phyloP scores from a whole-genome alignment of 1,284 basidiomycete genomes.

The Macrocystidia cucumis region DNA sequence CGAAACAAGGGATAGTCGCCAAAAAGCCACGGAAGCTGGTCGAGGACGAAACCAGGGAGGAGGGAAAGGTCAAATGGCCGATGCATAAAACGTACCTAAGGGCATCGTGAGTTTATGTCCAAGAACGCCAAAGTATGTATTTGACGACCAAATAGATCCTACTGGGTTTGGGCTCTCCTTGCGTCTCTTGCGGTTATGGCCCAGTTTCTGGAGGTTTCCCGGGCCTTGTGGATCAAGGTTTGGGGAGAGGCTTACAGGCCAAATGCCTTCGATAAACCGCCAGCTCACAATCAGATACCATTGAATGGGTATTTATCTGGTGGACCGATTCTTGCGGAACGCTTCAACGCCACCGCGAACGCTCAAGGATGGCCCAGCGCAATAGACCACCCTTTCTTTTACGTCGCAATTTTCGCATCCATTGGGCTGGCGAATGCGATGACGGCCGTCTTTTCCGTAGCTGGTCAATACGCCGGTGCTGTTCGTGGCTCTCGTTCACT shows the following conservation, averaged over 20 bases:
- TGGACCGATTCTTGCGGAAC: too few species aligned
- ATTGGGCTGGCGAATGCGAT: conserved; percentile 43
- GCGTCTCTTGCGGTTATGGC: conserved; percentile 37
- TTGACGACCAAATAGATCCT: conserved; percentile 34
- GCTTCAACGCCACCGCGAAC: too few species aligned
- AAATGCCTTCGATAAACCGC: too few species aligned
- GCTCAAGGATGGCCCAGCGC: conserved; percentile 40
- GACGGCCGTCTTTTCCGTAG: conserved; percentile 34
- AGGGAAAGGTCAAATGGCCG: conserved; percentile 59
- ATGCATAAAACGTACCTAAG: conserved; percentile 76
- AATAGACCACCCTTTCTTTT: conserved; percentile 51
- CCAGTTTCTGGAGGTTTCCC: conserved; percentile 42
- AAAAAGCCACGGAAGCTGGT: conserved; percentile 79
- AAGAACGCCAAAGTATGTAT: conserved; percentile 2
- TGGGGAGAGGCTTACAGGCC: conserved; percentile 66
- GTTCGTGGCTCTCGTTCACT: conserved; percentile 50
- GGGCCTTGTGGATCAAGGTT: conserved; percentile 71
- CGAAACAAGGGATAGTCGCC: conserved; percentile 10
- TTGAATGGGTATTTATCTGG: too few species aligned
- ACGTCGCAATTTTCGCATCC: conserved; percentile 51
- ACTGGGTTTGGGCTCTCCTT: conserved; percentile 55
- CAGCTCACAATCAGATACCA: too few species aligned
- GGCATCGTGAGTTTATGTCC: conserved; percentile 39
- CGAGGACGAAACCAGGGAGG: conserved; percentile 86
- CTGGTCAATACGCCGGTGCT: conserved; percentile 55